Conservation (phyloP, 345 rosid genomes). For the Syzygium grande region DNA sequence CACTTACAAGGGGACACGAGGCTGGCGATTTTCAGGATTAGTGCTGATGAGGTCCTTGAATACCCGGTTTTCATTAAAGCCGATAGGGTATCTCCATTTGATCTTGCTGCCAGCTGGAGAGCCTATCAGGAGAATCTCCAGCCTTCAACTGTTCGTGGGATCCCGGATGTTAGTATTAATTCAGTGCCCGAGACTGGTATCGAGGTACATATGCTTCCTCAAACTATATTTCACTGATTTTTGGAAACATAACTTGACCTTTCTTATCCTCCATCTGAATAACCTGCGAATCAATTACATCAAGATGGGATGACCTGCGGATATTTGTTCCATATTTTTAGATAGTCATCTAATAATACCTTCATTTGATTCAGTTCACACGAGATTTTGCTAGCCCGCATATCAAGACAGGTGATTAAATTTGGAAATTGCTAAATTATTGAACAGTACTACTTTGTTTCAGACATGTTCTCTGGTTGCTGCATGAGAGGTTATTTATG, state of each 20-base stretch:
- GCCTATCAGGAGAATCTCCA: constrained; percentile 87
- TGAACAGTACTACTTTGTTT: not conserved
- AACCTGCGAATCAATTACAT: not conserved
- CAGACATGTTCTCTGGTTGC: not conserved
- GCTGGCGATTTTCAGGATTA: constrained; percentile 56
- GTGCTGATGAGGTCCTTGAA: constrained; percentile 70
- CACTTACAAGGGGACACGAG: constrained; percentile 77
- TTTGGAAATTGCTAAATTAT: not conserved
- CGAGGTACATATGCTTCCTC: constrained; percentile 33
- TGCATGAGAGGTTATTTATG: not conserved
- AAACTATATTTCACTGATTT: not conserved
- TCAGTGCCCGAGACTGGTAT: constrained; percentile 36
- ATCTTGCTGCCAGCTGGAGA: constrained; percentile 99
- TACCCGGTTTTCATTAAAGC: constrained; percentile 71
- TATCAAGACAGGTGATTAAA: not conserved
- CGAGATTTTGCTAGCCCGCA: not conserved
- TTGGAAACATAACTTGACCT: not conserved
- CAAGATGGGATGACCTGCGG: not conserved
- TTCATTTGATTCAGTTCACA: not conserved
- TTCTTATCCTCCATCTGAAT: not conserved
- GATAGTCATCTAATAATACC: not conserved
- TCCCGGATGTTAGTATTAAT: constrained; percentile 91
- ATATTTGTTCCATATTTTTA: not conserved
- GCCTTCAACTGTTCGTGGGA: constrained; percentile 92
- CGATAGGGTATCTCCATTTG: constrained; percentile 92